Conservation (phyloP, 495 filamentous ascomycete species). For the Xanthoparmelia taractica region DNA sequence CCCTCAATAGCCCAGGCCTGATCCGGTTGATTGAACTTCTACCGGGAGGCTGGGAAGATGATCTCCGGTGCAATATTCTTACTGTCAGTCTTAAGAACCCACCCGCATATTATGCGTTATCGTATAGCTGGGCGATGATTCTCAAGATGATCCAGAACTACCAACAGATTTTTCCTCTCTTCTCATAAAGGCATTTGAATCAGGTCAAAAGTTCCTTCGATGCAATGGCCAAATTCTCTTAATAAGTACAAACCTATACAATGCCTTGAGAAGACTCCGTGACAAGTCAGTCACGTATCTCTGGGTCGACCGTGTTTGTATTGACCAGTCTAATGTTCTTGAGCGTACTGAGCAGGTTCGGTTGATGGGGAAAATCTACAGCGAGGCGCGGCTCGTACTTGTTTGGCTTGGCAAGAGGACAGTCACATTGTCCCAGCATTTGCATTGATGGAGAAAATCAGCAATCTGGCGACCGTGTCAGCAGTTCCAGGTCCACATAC, state of each 20-base stretch:
- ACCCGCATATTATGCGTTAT: not conserved
- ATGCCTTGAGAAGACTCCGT: conserved; percentile 1
- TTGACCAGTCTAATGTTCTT: conserved; percentile 6
- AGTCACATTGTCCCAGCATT: not conserved
- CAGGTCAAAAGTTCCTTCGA: not conserved
- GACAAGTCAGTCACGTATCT: not conserved
- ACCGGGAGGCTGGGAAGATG: not conserved
- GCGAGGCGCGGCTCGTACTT: conserved; percentile 21
- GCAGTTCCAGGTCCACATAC: not conserved
- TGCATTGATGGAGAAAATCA: not conserved
- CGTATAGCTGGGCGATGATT: not conserved
- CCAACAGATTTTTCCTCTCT: not conserved
- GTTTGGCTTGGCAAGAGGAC: conserved; percentile 25
- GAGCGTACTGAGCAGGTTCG: conserved; percentile 14
- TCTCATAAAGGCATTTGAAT: not conserved
- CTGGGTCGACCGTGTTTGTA: conserved; percentile 13
- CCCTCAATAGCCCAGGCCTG: not conserved
- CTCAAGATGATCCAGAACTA: not conserved
- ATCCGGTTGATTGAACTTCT: conserved; percentile 1
- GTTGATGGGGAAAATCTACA: conserved; percentile 25
- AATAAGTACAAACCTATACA: conserved; percentile 5
- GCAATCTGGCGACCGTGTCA: not conserved
- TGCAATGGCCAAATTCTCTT: conserved; percentile 3
- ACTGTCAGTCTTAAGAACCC: not conserved
- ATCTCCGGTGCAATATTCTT: not conserved